Base-by-base conservation (phyloP, 2,329 filamentous ascomycete genomes). In the Emergomyces orientalis region DNA sequence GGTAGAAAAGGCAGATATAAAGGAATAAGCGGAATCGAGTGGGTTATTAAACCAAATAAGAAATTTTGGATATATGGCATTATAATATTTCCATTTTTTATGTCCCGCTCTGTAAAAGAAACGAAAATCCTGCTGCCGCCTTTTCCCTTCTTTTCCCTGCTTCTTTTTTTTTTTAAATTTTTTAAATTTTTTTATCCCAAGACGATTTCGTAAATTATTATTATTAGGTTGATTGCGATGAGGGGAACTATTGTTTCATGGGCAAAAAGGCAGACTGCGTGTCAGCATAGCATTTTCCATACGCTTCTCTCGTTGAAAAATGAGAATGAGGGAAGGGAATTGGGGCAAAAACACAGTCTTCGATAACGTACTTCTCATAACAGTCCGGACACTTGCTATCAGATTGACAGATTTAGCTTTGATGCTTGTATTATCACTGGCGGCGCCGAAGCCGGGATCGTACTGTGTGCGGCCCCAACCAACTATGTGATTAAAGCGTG, bases 331-430 rank as follows among this genome's bases (percentile, higher is more conserved):
- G 54, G 61, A n/a, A 45, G 7, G 47, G 43, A 51, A 55, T 22
- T 13, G n/a, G 45, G 9, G 45, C 3, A 47, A 25, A 22, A 22
- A 55, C 19, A 39, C 34, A 19, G 27, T n/a, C 17, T 11, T 56
- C 19, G 22, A 25, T 41, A 54, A 84, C 87, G 64, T 83, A 97
- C 92, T 91, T 80, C 93, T 85, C 90, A 96, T 96, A 62, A 97
- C 80, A 63, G 90, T 96, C 75, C 93, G 83, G 69, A 97, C 88
- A 71, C 90, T 94, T 43, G 90, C 89, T 68, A 97, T 94, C 71
- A 97, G 78, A 74, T 96, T 91, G 70, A 97, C 88, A 51, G 92
- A 82, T 76, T 94, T 94, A 60, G 88, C 88, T 77, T 94, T 93
- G 70, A 96, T 82, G 76, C 90, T 92, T 67, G 86, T 83, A 69